Base-by-base conservation (phyloP, 371 early-diverging fungal species). In the Smittium mucronatum region DNA sequence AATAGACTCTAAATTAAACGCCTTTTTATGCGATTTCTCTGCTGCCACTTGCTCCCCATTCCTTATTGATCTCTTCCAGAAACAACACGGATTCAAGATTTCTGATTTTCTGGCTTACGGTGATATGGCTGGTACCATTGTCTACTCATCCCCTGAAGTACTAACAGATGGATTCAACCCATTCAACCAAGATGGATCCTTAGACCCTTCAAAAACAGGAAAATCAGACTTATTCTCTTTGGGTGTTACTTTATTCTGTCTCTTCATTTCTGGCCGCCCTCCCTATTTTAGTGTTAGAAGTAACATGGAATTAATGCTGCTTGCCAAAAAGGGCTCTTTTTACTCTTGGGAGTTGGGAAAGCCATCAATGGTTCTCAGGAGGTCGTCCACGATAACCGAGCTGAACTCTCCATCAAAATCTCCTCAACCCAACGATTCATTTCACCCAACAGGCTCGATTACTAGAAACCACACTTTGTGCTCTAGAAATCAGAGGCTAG, bases 241-340 rank as follows among this genome's bases (percentile, higher is more conserved):
- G 8, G 93, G 93, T 16, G 87, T 87, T 26, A 87, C 92, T 8
- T 80, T 95, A 17, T 93, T 85, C 73, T 83, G 88, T 31, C 76
- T 91, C 70, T 84, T 84, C 63, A 76, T 88, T 65, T 83, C 86
- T 57, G 88, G 85, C 0, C 73, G 72, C 25, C 86, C 87, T 66
- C 92, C 92, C 0, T 91, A 87, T 71, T 71, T 78, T 47, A 73
- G 76, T 25, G 72, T 82, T 29, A 80, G 77, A 68, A 83, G 78
- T 64, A 72, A 77, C 30, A 76, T 86, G 30, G 84, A 85, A 71
- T 77, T 83, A 75, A 79, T 87, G 71, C 77, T 83, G 11, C 72
- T 78, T 72, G 81, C 84, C 32, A 74, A 78, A 28, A 82, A 76
- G 63, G 86, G 86, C 34, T 83, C 81, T 1, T 85, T 85, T 63